Conservation (phyloP, 1,284 basidiomycete genomes). For the Ganoderma multipileum region DNA sequence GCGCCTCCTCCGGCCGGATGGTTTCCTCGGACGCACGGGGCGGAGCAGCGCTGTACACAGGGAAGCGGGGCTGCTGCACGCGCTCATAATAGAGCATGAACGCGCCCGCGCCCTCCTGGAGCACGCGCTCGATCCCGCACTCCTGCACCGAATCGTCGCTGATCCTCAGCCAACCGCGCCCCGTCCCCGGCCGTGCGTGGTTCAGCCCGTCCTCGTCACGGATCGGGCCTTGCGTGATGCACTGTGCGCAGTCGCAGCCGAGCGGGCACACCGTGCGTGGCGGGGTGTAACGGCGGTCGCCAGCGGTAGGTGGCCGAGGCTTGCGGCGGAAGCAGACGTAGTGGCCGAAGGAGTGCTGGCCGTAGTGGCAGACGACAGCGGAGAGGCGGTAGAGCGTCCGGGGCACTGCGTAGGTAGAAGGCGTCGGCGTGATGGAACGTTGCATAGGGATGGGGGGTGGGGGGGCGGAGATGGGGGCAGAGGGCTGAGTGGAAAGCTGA, state of each 20-base stretch:
- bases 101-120: conserved; percentile 74
- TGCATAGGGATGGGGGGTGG: conserved; percentile 40
- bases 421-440: conserved; percentile 62
- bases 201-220: conserved; percentile 42
- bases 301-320: conserved; percentile 54
- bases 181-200: conserved; percentile 44
- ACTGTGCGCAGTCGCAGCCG: conserved; percentile 52
- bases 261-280: conserved; percentile 58
- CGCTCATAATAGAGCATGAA: conserved; percentile 95
- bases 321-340: conserved; percentile 90
- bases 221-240: conserved; percentile 48
- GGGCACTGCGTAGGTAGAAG: conserved; percentile 53
- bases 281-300: conserved; percentile 46
- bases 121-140: conserved; percentile 76
- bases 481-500: conserved; percentile 72
- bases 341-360: conserved; percentile 89
- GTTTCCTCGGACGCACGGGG: conserved; percentile 61
- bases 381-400: conserved; percentile 81
- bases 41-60: conserved; percentile 20
- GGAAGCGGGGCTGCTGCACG: conserved; percentile 48
- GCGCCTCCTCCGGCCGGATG: conserved; percentile 48
- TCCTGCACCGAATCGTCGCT: conserved; percentile 87
- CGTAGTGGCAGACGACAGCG: conserved; percentile 89
- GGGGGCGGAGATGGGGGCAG: conserved; percentile 68
- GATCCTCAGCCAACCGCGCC: conserved; percentile 81